These are phyloP conservation scores for Vigna reflexopilosa DNA, from an alignment of 306 rosid species.

Conservation along the genomic window DNA sequence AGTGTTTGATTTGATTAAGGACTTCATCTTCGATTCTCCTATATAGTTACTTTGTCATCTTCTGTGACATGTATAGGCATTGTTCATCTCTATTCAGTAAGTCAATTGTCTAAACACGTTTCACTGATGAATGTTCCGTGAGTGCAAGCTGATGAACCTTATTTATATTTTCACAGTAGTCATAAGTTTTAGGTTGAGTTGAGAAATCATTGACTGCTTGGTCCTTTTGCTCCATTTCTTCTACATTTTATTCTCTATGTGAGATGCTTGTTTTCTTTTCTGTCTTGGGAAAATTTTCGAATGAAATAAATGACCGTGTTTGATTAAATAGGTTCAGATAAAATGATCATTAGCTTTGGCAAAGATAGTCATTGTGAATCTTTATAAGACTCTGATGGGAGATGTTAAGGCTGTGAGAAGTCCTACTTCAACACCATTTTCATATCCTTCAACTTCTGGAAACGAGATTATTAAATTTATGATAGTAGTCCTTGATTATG, in stretches of 20 bases:
- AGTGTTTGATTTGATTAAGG: slow-evolving; percentile 7
- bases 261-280: neutral
- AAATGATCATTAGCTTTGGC: slow-evolving; percentile 1
- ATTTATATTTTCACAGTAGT: neutral
- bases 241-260: neutral
- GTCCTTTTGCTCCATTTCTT: neutral
- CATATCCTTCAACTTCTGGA: neutral
- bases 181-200: slow-evolving; percentile 6
- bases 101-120: neutral
- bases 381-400: slow-evolving; percentile 9
- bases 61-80: slow-evolving; percentile 17
- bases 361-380: neutral
- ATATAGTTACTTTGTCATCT: slow-evolving; percentile 20
- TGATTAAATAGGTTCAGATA: neutral
- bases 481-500: neutral
- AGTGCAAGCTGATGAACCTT: slow-evolving; percentile 4
- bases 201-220: neutral
- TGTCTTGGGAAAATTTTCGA: neutral
- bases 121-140: neutral
- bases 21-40: neutral
- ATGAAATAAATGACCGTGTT: neutral
- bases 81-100: slow-evolving; percentile 8
- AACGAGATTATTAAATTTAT: neutral
- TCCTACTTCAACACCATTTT: neutral
- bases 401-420: neutral